Evolutionary conservation across 495 filamentous ascomycete genomes (phyloP).

Genomic region (Gamarada debralockiae): DNA sequence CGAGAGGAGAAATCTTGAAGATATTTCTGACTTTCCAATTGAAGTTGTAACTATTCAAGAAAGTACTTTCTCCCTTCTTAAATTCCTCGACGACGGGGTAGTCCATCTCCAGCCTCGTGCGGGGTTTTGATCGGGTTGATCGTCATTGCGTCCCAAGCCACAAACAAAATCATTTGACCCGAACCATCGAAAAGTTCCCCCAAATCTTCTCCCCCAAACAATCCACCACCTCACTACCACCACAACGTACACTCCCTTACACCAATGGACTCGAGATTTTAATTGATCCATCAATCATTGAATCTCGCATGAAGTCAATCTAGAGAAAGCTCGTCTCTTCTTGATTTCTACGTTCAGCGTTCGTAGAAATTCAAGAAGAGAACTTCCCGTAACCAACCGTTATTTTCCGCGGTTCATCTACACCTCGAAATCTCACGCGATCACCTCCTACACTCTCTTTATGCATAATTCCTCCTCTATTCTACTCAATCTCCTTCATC

Average conservation of each 20-base stretch:
- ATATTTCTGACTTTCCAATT: not conserved
- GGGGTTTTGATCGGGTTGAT: constrained; percentile 15
- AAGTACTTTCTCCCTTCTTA: not conserved
- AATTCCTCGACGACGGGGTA: not conserved
- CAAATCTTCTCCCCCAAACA: not conserved
- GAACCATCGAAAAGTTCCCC: too few relatives aligned
- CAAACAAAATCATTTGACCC: not conserved
- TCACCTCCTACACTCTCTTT: not conserved
- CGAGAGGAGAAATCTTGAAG: not conserved
- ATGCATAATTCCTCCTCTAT: not conserved
- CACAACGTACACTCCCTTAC: not conserved
- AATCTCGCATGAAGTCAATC: too few relatives aligned
- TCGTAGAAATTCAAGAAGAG: not conserved
- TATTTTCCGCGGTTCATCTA: not conserved
- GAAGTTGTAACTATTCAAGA: too few relatives aligned
- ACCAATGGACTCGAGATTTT: not conserved
- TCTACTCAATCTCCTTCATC: not conserved
- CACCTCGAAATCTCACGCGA: constrained; percentile 14
- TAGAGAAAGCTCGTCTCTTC: not conserved
- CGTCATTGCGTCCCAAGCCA: too few relatives aligned
- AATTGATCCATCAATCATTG: too few relatives aligned
- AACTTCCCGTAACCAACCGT: constrained; percentile 1
- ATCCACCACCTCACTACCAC: not conserved
- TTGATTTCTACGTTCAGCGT: not conserved
- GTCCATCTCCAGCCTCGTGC: constrained; percentile 17